Base-by-base conservation (phyloP, 495 filamentous ascomycete species). In the Delitschia confertaspora region DNA sequence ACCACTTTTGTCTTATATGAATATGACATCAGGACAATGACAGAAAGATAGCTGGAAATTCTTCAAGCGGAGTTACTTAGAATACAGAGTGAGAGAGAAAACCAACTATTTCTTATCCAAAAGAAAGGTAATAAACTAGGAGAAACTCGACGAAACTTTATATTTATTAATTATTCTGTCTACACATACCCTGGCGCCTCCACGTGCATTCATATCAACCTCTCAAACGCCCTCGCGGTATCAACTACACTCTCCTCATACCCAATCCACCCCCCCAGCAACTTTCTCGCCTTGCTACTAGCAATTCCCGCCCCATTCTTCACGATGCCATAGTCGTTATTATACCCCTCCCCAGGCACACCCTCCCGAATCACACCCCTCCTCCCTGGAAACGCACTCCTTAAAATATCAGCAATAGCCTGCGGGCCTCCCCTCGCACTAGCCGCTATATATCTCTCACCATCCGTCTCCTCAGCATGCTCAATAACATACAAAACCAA, bases 221-320 rank as follows among this genome's bases (percentile, higher is more conserved):
- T 22, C 27, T 13, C 42, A 42, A 52, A 42, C 9, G 18, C 17
- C 42, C 42, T 47, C 23, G 49, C 42, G 6, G 49, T 52, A 47
- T 52, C 49, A 35, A 52, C 33, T 16, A 52, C 49, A 38, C 49
- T 52, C 42, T 46, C 37, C 21, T 52, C 42, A 30, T 16, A 47
- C 7, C 4, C 10, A 27, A 42, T 47, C 49, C 49, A 52, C 14
- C 21, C 49, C 10, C 49, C 49, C 9, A 47, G n/a, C 42, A 42
- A 36, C 19, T 40, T 47, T 32, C 10, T 33, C 23, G 35, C 49
- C 36, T 52, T 52, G 11, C 36, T 37, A 24, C 26, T 42, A 47
- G 46, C 42, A n/a, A 52, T 29, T 2, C 9, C 17, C 3, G 13
- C 17, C 3, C 13, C n/a, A 10, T 20, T 26, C 42, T 42, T 34